Conservation (phyloP, 2,329 filamentous ascomycete genomes). For the Cadophora sp. region DNA sequence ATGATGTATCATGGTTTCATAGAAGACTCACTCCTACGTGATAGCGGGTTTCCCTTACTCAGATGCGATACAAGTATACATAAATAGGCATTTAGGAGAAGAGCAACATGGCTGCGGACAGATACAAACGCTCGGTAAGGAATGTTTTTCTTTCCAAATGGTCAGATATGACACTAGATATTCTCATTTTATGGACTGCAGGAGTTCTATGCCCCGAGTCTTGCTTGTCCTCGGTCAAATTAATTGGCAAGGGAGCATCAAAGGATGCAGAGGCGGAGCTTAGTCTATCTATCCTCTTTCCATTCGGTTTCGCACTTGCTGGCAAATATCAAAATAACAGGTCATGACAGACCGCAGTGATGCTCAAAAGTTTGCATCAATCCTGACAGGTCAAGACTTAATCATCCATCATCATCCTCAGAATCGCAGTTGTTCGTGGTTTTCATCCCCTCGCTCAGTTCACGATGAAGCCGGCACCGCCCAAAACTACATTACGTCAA, state of each 20-base stretch:
- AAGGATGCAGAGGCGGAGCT: slow-evolving; percentile 3
- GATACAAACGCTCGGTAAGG: neutral
- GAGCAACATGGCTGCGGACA: neutral
- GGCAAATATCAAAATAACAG: too few species aligned
- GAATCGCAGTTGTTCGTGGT: neutral
- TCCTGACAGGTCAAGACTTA: neutral
- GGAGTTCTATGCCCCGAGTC: neutral
- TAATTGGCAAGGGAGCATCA: slow-evolving; percentile 8
- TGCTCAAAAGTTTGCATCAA: neutral
- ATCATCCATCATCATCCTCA: neutral
- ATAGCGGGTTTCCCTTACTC: neutral
- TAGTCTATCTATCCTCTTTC: too few species aligned
- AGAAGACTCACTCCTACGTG: neutral
- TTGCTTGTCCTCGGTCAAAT: neutral
- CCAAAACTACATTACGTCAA: slow-evolving; percentile 13
- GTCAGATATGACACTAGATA: neutral
- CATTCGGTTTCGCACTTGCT: neutral
- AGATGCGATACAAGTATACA: neutral
- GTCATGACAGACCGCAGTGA: neutral
- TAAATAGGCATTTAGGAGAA: neutral
- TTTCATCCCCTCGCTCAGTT: neutral
- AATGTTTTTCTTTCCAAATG: neutral
- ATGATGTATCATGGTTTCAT: neutral
- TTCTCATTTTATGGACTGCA: neutral
- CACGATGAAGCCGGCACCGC: slow-evolving; percentile 7